These are phyloP conservation scores for Alternaria gaisen DNA, from an alignment of 2,329 filamentous ascomycete species.

Conservation along the genomic window DNA sequence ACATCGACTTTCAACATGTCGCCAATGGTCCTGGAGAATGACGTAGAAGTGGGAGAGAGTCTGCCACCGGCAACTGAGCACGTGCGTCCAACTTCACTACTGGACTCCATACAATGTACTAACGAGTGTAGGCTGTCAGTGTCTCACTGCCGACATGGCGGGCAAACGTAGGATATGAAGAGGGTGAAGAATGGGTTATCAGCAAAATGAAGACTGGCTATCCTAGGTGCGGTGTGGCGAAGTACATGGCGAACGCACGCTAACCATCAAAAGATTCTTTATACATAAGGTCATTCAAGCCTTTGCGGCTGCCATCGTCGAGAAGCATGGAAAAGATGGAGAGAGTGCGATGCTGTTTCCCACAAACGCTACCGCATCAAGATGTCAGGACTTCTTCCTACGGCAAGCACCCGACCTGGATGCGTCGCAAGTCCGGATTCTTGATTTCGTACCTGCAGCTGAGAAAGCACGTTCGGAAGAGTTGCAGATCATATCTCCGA, in stretches of 20 bases:
- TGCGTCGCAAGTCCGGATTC: slow-evolving; percentile 60
- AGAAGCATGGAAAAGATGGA: slow-evolving; percentile 67
- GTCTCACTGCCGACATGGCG: slow-evolving; percentile 95
- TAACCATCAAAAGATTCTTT: slow-evolving; percentile 73
- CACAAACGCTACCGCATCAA: slow-evolving; percentile 70
- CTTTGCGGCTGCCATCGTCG: slow-evolving; percentile 74
- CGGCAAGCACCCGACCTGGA: slow-evolving; percentile 65
- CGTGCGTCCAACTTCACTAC: slow-evolving; percentile 42
- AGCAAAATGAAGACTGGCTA: slow-evolving; percentile 89
- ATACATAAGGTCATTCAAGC: slow-evolving; percentile 83
- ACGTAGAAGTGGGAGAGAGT: slow-evolving; percentile 50
- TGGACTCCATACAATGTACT: slow-evolving; percentile 16
- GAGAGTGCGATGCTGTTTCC: slow-evolving; percentile 86
- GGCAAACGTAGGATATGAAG: slow-evolving; percentile 91
- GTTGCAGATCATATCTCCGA: slow-evolving; percentile 55
- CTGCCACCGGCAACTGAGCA: slow-evolving; percentile 52
- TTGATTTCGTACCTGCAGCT: slow-evolving; percentile 71
- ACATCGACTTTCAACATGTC: slow-evolving; percentile 28
- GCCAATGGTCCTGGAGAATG: slow-evolving; percentile 42
- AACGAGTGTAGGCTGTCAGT: slow-evolving; percentile 78
- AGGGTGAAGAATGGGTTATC: slow-evolving; percentile 88
- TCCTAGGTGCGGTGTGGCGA: slow-evolving; percentile 68
- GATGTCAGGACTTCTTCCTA: slow-evolving; percentile 78
- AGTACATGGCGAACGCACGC: neutral
- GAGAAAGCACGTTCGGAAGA: slow-evolving; percentile 60